phyloP scores from a whole-genome alignment of 164 flowering plant species.

The Pachysandra terminalis region DNA sequence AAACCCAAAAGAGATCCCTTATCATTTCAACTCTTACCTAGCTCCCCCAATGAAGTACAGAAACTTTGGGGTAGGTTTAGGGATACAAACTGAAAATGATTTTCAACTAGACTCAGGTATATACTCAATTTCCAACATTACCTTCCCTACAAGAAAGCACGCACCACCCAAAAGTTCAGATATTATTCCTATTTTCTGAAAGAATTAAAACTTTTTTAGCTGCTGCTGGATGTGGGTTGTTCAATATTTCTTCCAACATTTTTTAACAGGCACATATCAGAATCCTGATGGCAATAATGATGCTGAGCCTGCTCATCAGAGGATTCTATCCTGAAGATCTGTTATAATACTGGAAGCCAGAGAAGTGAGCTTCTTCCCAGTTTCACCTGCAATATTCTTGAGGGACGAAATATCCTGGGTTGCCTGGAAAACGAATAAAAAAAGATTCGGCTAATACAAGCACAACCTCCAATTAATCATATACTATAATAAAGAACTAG shows the following conservation, averaged over 20 bases:
- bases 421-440: slow-evolving; percentile 43
- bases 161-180: not conserved
- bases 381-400: slow-evolving; percentile 94
- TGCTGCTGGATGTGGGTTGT: slow-evolving; percentile 18
- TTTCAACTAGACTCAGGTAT: not conserved
- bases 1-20: too few relatives aligned
- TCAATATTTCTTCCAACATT: not conserved
- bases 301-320: slow-evolving; percentile 25
- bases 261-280: slow-evolving; percentile 2
- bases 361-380: slow-evolving; percentile 87
- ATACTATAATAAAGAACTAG: not conserved
- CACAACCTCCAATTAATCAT: not conserved
- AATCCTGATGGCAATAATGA: not conserved
- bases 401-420: slow-evolving; percentile 85
- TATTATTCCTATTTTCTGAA: slow-evolving; percentile 29
- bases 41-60: too few relatives aligned
- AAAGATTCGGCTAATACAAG: not conserved
- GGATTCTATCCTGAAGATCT: slow-evolving; percentile 92
- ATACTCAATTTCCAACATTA: not conserved
- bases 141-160: not conserved
- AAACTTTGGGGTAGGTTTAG: too few relatives aligned
- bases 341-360: slow-evolving; percentile 70
- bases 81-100: not conserved
- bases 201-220: slow-evolving; percentile 33
- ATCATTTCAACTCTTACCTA: too few relatives aligned